phyloP scores from a whole-genome alignment of 2,329 filamentous ascomycete species.

The Ustulina deusta region DNA sequence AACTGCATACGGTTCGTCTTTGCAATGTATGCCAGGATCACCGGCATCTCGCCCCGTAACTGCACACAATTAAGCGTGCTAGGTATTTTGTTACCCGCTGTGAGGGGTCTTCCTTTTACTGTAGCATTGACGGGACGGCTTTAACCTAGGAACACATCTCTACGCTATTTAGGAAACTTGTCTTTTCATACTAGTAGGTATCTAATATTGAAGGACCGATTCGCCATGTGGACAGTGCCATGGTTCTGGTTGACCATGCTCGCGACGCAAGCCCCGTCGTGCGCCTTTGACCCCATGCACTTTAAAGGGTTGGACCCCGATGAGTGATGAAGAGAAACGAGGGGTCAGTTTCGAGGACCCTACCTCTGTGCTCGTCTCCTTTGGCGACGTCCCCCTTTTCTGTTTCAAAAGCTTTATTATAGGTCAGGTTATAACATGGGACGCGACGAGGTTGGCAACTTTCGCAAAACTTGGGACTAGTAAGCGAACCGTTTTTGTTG shows the following conservation, averaged over 20 bases:
- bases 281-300: background rate
- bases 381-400: conserved; percentile 14
- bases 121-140: background rate
- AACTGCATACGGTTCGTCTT: conserved; percentile 12
- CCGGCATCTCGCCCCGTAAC: conserved; percentile 18
- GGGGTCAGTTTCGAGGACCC: conserved; percentile 12
- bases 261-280: too few relatives aligned
- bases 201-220: background rate
- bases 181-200: background rate
- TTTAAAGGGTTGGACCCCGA: background rate
- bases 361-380: background rate
- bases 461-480: background rate
- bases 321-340: background rate
- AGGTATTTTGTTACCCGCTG: background rate
- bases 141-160: background rate
- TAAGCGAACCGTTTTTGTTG: conserved; percentile 10
- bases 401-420: conserved; percentile 11
- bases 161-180: background rate
- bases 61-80: too few relatives aligned
- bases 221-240: background rate
- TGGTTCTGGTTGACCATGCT: too few relatives aligned
- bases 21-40: conserved; percentile 5
- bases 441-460: conserved; percentile 10
- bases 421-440: background rate
- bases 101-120: background rate